phyloP scores from a whole-genome alignment of 2,329 filamentous ascomycete species.

The Sporothrix inflata region DNA sequence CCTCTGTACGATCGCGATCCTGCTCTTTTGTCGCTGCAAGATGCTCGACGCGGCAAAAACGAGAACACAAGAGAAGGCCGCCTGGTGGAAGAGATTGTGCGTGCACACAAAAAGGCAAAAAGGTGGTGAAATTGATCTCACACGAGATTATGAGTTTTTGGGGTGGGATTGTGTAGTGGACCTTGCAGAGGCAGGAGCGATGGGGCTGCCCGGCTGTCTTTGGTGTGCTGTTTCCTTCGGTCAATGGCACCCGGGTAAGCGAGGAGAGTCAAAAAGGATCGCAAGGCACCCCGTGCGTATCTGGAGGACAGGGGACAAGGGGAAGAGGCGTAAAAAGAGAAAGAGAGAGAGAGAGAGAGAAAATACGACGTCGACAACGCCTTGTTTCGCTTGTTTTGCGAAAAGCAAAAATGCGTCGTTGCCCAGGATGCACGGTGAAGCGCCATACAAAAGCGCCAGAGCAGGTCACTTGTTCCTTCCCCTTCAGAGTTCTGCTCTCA shows the following conservation, averaged over 20 bases:
- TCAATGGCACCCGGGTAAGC: constrained; percentile 4
- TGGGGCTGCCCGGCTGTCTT: constrained; percentile 1
- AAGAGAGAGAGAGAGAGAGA: neutral
- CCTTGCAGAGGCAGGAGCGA: constrained; percentile 7
- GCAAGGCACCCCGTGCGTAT: constrained; percentile 22
- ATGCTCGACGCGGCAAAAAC: neutral
- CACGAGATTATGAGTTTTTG: constrained; percentile 20
- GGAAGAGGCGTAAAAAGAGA: neutral
- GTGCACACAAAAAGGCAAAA: neutral
- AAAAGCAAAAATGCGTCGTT: constrained; percentile 1
- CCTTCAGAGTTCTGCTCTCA: neutral
- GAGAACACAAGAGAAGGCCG: neutral
- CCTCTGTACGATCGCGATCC: neutral
- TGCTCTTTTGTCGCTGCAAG: neutral
- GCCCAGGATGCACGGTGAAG: constrained; percentile 7
- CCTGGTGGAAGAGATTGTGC: neutral
- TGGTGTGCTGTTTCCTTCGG: neutral
- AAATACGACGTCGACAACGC: neutral
- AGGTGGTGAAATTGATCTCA: constrained; percentile 19
- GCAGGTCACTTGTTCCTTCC: neutral
- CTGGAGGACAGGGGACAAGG: neutral
- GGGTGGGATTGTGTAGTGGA: constrained; percentile 11
- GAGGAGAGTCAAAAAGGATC: constrained; percentile 9
- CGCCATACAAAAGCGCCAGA: neutral
- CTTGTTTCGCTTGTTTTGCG: constrained; percentile 18